Evolutionary conservation across 2,329 filamentous ascomycete species (phyloP).

Genomic region (Penicillium aurantiogriseum): DNA sequence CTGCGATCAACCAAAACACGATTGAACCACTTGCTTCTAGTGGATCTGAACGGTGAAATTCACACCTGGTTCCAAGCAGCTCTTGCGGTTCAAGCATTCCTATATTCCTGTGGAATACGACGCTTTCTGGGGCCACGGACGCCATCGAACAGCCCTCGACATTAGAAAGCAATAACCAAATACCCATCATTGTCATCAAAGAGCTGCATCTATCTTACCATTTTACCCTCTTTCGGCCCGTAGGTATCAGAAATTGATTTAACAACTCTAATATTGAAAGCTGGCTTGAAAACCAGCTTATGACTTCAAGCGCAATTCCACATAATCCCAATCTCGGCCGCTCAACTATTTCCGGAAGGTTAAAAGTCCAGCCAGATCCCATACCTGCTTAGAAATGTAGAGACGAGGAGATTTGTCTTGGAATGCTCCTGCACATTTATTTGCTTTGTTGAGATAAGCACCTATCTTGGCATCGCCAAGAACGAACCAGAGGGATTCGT

Average conservation of each 20-base stretch:
- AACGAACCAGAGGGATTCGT: conserved; percentile 15
- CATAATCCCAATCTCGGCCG: conserved; percentile 30
- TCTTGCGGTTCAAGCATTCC: background rate
- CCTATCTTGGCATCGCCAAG: background rate
- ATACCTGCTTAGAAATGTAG: conserved; percentile 31
- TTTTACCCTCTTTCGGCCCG: background rate
- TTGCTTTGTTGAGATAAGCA: conserved; percentile 41
- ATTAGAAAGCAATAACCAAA: background rate
- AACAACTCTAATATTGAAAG: background rate
- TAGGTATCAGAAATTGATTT: background rate
- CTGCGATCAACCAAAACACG: background rate
- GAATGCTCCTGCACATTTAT: conserved; percentile 32
- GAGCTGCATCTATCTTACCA: background rate
- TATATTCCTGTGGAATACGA: background rate
- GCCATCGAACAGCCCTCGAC: background rate
- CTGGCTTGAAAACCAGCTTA: background rate
- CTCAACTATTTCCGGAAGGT: conserved; percentile 24
- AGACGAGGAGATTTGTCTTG: conserved; percentile 35
- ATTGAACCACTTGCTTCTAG: background rate
- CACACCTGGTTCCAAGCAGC: background rate
- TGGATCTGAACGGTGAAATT: background rate
- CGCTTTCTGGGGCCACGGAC: background rate
- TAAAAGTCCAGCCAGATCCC: conserved; percentile 33
- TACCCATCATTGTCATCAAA: conserved; percentile 1
- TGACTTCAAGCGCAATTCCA: conserved; percentile 17